A percentile compares a stretch with the other conserved stretches of the same genome.
phyloP scores from a whole-genome alignment of 805 yeast species.

The Myxozyma neglecta region DNA sequence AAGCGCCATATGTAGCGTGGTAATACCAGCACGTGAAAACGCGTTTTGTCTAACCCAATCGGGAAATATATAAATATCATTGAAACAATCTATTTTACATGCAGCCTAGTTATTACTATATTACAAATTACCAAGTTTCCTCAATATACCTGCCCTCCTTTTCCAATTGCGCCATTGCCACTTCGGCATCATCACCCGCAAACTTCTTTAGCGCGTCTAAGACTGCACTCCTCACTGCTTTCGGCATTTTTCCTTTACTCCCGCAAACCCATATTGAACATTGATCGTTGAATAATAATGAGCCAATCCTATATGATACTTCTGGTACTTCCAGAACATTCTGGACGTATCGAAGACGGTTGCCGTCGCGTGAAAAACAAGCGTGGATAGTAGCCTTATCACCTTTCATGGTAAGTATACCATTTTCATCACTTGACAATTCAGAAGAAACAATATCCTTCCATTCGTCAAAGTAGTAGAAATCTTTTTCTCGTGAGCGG shows the following conservation, averaged over 20 bases:
- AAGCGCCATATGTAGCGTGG: too few species aligned
- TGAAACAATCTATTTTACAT: too few species aligned
- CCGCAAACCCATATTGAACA: conserved; percentile 85
- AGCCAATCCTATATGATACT: conserved; percentile 44
- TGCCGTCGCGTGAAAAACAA: conserved; percentile 47
- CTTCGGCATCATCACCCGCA: conserved; percentile 1
- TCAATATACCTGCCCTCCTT: conserved; percentile 64
- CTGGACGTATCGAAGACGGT: conserved; percentile 28
- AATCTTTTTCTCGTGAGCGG: conserved; percentile 65
- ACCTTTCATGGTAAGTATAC: neutral
- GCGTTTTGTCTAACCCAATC: too few species aligned
- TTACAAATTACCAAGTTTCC: conserved; percentile 72
- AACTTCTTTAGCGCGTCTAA: conserved; percentile 44
- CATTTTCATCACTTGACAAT: conserved; percentile 39
- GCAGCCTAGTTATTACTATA: too few species aligned
- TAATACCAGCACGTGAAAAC: too few species aligned
- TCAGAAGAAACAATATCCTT: conserved; percentile 42
- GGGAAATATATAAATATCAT: too few species aligned
- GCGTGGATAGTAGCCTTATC: conserved; percentile 7
- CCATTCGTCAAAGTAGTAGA: conserved; percentile 61
- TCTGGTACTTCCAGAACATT: neutral
- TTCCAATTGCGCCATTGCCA: conserved; percentile 62
- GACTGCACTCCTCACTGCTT: conserved; percentile 78
- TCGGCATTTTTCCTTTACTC: conserved; percentile 91
- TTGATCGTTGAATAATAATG: conserved; percentile 52